Evolutionary conservation across 169 alveolate species (phyloP), one percentile per base, ranked within the genome.

Genomic region (Plasmodium sp.): DNA sequence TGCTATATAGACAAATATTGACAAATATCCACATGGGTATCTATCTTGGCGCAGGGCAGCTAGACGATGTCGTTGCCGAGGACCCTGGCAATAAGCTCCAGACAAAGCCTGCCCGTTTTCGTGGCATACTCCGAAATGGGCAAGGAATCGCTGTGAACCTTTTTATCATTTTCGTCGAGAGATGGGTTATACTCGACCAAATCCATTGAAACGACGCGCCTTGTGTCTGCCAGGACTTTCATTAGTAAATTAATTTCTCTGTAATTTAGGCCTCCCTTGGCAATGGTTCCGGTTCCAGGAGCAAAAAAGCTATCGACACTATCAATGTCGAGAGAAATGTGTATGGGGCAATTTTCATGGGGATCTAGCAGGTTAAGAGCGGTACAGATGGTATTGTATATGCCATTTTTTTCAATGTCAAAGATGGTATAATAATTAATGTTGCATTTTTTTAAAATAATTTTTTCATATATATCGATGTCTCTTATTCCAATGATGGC

Each of bases 261-360:
- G 67, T 95, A 93, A 71, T 41, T 95, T 75, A 95, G 84, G 12
- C 97, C 97, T 0, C 97, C 97, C 51, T 81, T 79, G 16, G 93
- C 93, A 31, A 82, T 72, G 9, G 97, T 95, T 7, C 97, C 97
- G 2, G 97, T 95, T 79, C 96, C 97, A 5, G 96, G 96, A 0
- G 96, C 97, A 16, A 39, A 80, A 4, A 82, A 6, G 33, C 90
- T 83, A 54, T 95, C 97, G 27, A 80, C 85, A 54, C 95, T 92
- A 83, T 95, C 97, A 7, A 95, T 82, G 58, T 95, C 97, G 34
- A 93, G 33, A 4, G 96, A 91, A 5, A 93, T 39, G 58, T 93
- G 94, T 34, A 95, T 72, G 16, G 97, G 96, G 14, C 67, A 67
- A 10, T 92, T 62, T 43, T 82, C 62, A 62, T 94, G n/a, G 14